phyloP scores from a whole-genome alignment of 2,329 filamentous ascomycete genomes.

The Colletotrichum agaves region DNA sequence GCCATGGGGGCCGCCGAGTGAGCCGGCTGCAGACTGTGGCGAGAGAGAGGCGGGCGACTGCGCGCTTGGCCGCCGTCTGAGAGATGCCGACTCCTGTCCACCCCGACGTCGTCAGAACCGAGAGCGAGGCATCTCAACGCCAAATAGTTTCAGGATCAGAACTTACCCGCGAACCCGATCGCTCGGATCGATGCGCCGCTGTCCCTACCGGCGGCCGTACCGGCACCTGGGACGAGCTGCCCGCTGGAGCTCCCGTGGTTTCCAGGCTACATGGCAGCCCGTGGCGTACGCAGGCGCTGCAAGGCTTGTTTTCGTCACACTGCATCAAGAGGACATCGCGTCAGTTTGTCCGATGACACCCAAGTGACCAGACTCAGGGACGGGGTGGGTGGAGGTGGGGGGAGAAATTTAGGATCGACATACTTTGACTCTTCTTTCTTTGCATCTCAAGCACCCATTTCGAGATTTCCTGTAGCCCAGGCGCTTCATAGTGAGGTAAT shows the following conservation, averaged over 20 bases:
- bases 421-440: conserved; percentile 51
- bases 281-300: conserved; percentile 50
- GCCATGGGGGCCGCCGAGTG: conserved; percentile 17
- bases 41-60: conserved; percentile 28
- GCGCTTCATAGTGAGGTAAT: conserved; percentile 40
- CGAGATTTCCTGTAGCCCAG: conserved; percentile 51
- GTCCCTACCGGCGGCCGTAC: neutral
- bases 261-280: conserved; percentile 46
- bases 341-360: conserved; percentile 3
- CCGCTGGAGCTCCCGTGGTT: conserved; percentile 14
- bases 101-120: conserved; percentile 22
- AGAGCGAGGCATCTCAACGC: conserved; percentile 11
- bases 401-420: neutral
- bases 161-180: conserved; percentile 26
- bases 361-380: neutral
- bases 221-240: conserved; percentile 9
- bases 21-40: conserved; percentile 26
- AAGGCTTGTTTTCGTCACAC: conserved; percentile 53
- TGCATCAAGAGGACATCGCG: conserved; percentile 33
- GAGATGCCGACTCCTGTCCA: conserved; percentile 19
- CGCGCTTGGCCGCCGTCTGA: conserved; percentile 27
- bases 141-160: neutral
- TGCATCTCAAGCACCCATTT: conserved; percentile 49
- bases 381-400: neutral
- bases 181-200: conserved; percentile 12